Evolutionary conservation across 495 filamentous ascomycete genomes (phyloP).

Genomic region (Staphylotrichum tortipilum): DNA sequence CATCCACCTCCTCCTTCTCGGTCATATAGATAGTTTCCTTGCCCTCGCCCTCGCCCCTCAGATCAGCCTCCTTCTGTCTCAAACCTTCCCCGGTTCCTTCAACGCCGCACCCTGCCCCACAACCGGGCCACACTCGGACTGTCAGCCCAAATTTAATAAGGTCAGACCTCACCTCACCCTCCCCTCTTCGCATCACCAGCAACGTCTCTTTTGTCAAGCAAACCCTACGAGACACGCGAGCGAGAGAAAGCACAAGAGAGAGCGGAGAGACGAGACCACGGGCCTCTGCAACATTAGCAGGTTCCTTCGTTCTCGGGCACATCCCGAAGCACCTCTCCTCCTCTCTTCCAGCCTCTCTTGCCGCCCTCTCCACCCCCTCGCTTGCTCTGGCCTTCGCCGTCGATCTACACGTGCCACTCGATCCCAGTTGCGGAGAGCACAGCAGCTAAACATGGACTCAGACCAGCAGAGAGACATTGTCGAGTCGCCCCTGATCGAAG

Average conservation of each 20-base stretch:
- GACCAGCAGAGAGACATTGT: constrained; percentile 12
- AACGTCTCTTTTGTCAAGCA: too few relatives aligned
- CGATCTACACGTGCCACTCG: not conserved
- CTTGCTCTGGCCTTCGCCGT: not conserved
- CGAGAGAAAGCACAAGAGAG: not conserved
- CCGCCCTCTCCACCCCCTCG: too few relatives aligned
- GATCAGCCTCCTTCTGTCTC: constrained; percentile 15
- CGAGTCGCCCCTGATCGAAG: constrained; percentile 11
- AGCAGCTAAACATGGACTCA: constrained; percentile 19
- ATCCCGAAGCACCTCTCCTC: too few relatives aligned
- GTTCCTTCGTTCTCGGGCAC: not conserved
- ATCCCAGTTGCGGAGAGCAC: too few relatives aligned
- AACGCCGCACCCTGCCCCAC: constrained; percentile 19
- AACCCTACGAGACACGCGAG: not conserved
- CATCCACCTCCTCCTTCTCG: constrained; percentile 10
- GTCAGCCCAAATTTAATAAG: constrained; percentile 1
- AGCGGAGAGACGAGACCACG: not conserved
- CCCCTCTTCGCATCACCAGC: too few relatives aligned
- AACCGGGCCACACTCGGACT: constrained; percentile 10
- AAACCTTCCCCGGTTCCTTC: constrained; percentile 9
- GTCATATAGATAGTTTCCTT: constrained; percentile 15
- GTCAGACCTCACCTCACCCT: not conserved
- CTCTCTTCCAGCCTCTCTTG: too few relatives aligned
- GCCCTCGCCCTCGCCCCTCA: constrained; percentile 5
- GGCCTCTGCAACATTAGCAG: not conserved